Evolutionary conservation across 2,329 filamentous ascomycete genomes (phyloP), one percentile per base, ranked within the genome.

Genomic region (Aspergillus fumigatus): DNA sequence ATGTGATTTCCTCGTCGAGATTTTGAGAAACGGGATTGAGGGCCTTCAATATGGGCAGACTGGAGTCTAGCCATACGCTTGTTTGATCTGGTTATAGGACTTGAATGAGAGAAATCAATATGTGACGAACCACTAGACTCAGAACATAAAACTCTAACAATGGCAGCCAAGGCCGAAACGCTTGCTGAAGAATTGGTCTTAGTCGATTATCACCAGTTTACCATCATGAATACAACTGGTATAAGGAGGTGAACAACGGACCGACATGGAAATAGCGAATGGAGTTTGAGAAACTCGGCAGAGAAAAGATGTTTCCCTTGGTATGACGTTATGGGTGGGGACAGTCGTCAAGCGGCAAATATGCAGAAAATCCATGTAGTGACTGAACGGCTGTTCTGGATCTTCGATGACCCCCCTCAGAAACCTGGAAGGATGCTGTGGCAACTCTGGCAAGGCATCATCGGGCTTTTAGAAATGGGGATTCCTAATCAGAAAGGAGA

Each of bases 261-360:
- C 56, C 55, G 48, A 56, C 54, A 48, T 51, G 47, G 41, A 48
- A 57, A 57, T 53, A 57, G 59, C 59, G 54, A 59, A 59, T 50
- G 57, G 55, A 56, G 53, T 56, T 58, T 51, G 53, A 62, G 51
- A 51, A 56, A 63, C 60, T 61, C 58, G 62, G 62, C 65, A 62
- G 58, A 55, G 50, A 61, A 64, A 66, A 58, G 66, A 67, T 64
- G 63, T 63, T 63, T 66, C 62, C 63, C 59, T 66, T 66, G 66
- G 54, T 64, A 65, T 66, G 64, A 65, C 64, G 64, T 65, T 65
- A 66, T 64, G 57, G 60, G 51, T 50, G 41, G 55, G 47, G 51
- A 56, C 35, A 58, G 51, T 27, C 47, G 26, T 41, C 41, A 54
- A 51, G 51, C 54, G 61, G 60, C 60, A 59, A 38, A 38, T 17